Conservation (phyloP, 225 moss, liverwort and hornwort genomes). For the Marchantia paleacea region DNA sequence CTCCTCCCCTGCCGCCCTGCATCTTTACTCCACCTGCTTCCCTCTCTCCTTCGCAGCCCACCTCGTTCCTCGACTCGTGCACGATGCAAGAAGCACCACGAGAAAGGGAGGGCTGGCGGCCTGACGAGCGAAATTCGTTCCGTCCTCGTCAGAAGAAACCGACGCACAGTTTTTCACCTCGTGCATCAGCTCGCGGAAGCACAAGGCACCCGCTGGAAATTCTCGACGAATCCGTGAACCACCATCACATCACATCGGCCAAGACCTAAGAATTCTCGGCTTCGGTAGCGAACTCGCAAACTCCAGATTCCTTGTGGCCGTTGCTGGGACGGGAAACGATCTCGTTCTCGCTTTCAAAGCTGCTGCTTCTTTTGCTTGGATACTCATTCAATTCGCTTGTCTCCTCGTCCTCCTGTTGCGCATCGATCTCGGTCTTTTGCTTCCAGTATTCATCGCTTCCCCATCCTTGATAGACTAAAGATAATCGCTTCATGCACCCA, state of each 20-base stretch:
- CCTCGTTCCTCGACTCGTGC: neutral
- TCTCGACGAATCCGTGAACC: neutral
- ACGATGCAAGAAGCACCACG: neutral
- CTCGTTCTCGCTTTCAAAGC: slow-evolving; percentile 12
- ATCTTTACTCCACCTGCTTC: slow-evolving; percentile 12
- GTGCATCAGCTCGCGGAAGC: neutral
- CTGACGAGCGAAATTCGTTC: neutral
- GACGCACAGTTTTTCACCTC: neutral
- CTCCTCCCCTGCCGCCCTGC: slow-evolving; percentile 34
- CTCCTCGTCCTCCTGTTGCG: slow-evolving; percentile 16
- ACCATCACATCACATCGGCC: neutral
- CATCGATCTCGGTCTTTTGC: slow-evolving; percentile 53
- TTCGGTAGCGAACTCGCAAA: neutral
- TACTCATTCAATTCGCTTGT: neutral
- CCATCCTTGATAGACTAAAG: too few relatives aligned
- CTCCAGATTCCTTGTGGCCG: slow-evolving; percentile 6
- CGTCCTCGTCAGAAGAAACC: neutral
- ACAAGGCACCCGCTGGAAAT: neutral
- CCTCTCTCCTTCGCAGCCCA: neutral
- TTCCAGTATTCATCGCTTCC: slow-evolving; percentile 72
- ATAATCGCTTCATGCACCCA: too few relatives aligned
- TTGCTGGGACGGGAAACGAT: neutral
- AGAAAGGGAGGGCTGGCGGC: neutral
- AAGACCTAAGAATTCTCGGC: neutral
- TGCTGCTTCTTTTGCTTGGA: neutral